These are phyloP conservation scores for Penicillium turbatum DNA, from an alignment of 495 filamentous ascomycete species.

Conservation along the genomic window DNA sequence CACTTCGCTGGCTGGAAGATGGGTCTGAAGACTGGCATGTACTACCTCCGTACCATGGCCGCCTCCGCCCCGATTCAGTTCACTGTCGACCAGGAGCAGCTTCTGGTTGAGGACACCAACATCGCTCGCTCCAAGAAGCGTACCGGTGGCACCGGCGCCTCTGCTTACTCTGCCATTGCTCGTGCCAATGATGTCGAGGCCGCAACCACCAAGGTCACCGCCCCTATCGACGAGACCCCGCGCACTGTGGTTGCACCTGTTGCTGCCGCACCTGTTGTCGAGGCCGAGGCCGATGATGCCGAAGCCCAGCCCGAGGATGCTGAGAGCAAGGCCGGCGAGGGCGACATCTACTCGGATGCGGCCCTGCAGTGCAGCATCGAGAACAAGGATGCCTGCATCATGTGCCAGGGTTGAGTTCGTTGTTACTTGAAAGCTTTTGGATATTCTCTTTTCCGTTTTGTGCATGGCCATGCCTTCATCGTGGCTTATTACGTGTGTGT, in stretches of 20 bases:
- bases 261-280: constrained; percentile 32
- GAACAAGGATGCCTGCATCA: constrained; percentile 81
- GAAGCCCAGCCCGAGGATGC: constrained; percentile 64
- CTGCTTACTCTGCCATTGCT: constrained; percentile 55
- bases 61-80: constrained; percentile 97
- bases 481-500: constrained; percentile 25
- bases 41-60: constrained; percentile 98
- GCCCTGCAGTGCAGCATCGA: constrained; percentile 91
- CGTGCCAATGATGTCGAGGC: constrained; percentile 42
- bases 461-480: constrained; percentile 18
- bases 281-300: constrained; percentile 47
- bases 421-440: constrained; percentile 10
- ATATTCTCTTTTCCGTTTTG: constrained; percentile 17
- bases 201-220: constrained; percentile 12
- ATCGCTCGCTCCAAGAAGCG: constrained; percentile 74
- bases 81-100: constrained; percentile 95
- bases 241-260: constrained; percentile 65
- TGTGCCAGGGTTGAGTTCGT: constrained; percentile 72
- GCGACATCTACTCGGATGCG: constrained; percentile 89
- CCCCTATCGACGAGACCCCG: constrained; percentile 55
- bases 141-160: constrained; percentile 42
- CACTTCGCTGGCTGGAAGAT: constrained; percentile 99
- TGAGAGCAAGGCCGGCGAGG: constrained; percentile 41
- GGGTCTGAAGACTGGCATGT: constrained; percentile 99
- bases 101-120: constrained; percentile 83